Evolutionary conservation across 768 basidiomycete species (phyloP), one percentile per base, ranked within the genome.

Genomic region (Mrakia blollopis): DNA sequence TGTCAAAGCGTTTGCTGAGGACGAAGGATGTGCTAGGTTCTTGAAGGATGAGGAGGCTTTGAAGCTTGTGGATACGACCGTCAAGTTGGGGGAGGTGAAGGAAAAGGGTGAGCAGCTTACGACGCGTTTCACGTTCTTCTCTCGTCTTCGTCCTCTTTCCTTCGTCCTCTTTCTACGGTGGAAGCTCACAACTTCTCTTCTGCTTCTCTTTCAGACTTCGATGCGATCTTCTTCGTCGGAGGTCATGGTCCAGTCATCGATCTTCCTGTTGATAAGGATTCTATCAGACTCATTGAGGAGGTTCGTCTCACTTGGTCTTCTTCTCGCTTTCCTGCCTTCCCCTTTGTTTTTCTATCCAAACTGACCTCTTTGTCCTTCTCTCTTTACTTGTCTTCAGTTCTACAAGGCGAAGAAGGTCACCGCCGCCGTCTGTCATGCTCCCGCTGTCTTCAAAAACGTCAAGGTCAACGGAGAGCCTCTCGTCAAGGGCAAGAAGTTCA

Each of bases 21-120:
- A 89, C 80, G 91, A 92, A 13, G 83, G 85, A 28, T 86, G 88
- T 1, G 88, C 88, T 44, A 89, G 90, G 79, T 82, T 87, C 9
- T 89, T 94, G 72, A 90, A 92, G 79, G 93, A 95, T 77, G 88
- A 88, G 78, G 93, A 97, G 83, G 88, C 97, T 2, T 88, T 91
- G 3, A 87, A 91, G 67, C 90, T 91, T 83, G 92, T 96, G 82
- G 90, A 92, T 80, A 89, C 91, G 73, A 95, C 91, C 80, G 95
- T 95, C 23, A 93, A 96, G 80, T 89, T 99, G 72, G 94, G 94
- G 83, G 85, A 87, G 3, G 87, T 98, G 16, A 88, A 87, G 78
- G 86, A 89, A 21, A 85, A 87, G 79, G 47, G 47, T 50, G 44
- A 47, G 44, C 16, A 44, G 44, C 44, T 44, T 44, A 14, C 44